phyloP scores from a whole-genome alignment of 2,329 filamentous ascomycete genomes.

The Scedosporium apiospermum region DNA sequence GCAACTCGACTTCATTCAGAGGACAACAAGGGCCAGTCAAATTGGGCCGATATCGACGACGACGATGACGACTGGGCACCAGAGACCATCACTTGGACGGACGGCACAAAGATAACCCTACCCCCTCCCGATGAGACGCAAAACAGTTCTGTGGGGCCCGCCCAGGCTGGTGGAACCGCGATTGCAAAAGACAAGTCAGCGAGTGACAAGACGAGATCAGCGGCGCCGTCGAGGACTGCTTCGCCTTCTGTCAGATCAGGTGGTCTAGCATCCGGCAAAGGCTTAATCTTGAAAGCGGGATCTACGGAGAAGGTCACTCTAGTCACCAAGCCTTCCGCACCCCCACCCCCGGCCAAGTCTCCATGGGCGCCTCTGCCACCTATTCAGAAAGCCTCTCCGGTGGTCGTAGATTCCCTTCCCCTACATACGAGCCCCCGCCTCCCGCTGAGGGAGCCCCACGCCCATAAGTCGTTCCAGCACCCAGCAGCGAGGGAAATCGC shows the following conservation, averaged over 20 bases:
- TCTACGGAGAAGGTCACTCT: constrained; percentile 61
- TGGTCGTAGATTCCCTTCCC: constrained; percentile 45
- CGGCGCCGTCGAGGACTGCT: constrained; percentile 22
- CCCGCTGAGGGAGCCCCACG: constrained; percentile 42
- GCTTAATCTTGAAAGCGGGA: constrained; percentile 55
- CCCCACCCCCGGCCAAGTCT: constrained; percentile 68
- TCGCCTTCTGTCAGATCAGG: constrained; percentile 34
- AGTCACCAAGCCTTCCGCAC: constrained; percentile 60
- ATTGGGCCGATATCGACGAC: constrained; percentile 86
- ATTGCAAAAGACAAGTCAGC: constrained; percentile 17
- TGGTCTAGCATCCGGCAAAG: constrained; percentile 44
- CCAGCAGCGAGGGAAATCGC: constrained; percentile 68
- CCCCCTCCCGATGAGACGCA: constrained; percentile 47
- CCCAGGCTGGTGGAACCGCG: constrained; percentile 13
- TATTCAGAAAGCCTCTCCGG: constrained; percentile 69
- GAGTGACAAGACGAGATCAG: constrained; percentile 35
- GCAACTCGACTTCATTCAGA: constrained; percentile 70
- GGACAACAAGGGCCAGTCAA: constrained; percentile 63
- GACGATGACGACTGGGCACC: constrained; percentile 83
- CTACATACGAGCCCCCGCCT: constrained; percentile 34
- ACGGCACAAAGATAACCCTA: constrained; percentile 74
- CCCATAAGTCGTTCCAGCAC: constrained; percentile 37
- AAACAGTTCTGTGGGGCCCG: background rate
- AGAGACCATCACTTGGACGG: constrained; percentile 78
- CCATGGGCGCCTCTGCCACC: constrained; percentile 86